These are phyloP conservation scores for Umbelopsis sp. DNA, from an alignment of 192 early-diverging fungal genomes.

Conservation along the genomic window DNA sequence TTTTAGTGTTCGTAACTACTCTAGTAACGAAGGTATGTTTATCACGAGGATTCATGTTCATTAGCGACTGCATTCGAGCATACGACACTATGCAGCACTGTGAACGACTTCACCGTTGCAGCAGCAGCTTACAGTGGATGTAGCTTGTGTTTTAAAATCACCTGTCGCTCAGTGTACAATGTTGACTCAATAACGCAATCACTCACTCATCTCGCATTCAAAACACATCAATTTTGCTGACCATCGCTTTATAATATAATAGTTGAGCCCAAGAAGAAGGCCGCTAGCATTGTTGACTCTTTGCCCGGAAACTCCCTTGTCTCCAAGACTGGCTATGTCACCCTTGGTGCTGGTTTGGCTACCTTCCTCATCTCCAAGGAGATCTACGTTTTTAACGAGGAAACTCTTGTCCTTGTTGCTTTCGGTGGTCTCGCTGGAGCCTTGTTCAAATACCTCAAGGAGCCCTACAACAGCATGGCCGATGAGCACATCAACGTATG, in stretches of 20 bases:
- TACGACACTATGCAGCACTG: not conserved
- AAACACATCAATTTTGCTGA: not conserved
- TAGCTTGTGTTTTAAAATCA: no score
- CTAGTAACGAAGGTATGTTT: slow-evolving; percentile 28
- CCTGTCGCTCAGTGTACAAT: not conserved
- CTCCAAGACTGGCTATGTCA: slow-evolving; percentile 89
- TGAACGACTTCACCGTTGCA: not conserved
- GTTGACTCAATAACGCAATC: not conserved
- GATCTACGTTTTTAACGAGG: slow-evolving; percentile 95
- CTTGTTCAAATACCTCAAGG: slow-evolving; percentile 78
- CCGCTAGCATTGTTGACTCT: slow-evolving; percentile 87
- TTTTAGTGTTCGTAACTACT: slow-evolving; percentile 37
- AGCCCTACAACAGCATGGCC: slow-evolving; percentile 83
- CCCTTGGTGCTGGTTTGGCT: slow-evolving; percentile 79
- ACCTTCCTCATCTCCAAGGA: slow-evolving; percentile 95
- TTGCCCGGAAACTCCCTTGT: slow-evolving; percentile 89
- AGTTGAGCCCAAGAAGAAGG: slow-evolving; percentile 80
- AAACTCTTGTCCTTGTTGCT: slow-evolving; percentile 81
- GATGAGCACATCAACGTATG: slow-evolving; percentile 54
- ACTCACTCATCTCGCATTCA: not conserved
- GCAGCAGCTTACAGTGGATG: not conserved
- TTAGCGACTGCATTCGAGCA: not conserved
- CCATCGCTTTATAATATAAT: slow-evolving; percentile 41
- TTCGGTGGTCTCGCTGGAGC: slow-evolving; percentile 81
- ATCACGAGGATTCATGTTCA: not conserved